These are phyloP conservation scores for Sporothrix brunneoviolacea DNA, from an alignment of 2,329 filamentous ascomycete species.

Conservation along the genomic window DNA sequence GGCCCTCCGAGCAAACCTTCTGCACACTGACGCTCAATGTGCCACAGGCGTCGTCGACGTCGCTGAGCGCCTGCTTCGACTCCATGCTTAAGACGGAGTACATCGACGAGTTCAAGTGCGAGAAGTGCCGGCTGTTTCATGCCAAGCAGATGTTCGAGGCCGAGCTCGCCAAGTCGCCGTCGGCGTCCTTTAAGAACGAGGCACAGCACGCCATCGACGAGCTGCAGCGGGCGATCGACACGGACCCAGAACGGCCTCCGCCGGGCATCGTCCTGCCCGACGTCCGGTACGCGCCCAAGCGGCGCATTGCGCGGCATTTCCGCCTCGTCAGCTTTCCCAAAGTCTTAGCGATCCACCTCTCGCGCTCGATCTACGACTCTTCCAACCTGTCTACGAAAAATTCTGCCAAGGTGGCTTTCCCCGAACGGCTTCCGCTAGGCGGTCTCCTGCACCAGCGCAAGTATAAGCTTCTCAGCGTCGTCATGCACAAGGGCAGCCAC, in stretches of 20 bases:
- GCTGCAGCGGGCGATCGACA: constrained; percentile 64
- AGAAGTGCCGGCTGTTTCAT: constrained; percentile 81
- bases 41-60: constrained; percentile 72
- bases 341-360: constrained; percentile 85
- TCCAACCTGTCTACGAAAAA: constrained; percentile 81
- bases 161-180: constrained; percentile 50
- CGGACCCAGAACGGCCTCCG: constrained; percentile 72
- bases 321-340: constrained; percentile 84
- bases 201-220: constrained; percentile 54
- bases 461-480: constrained; percentile 79
- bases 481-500: constrained; percentile 93
- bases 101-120: constrained; percentile 96
- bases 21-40: constrained; percentile 90
- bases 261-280: constrained; percentile 70
- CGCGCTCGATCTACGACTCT: constrained; percentile 82
- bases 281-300: constrained; percentile 65
- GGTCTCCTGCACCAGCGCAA: constrained; percentile 68
- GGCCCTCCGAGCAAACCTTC: constrained; percentile 74
- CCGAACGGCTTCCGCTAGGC: constrained; percentile 77
- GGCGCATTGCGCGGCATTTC: constrained; percentile 80
- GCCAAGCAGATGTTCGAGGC: constrained; percentile 59
- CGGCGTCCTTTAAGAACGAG: constrained; percentile 42
- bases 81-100: constrained; percentile 90
- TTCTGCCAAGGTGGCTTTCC: constrained; percentile 86
- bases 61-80: constrained; percentile 83